Evolutionary conservation across 169 alveolate genomes (phyloP).

Genomic region (Babesia sp.): DNA sequence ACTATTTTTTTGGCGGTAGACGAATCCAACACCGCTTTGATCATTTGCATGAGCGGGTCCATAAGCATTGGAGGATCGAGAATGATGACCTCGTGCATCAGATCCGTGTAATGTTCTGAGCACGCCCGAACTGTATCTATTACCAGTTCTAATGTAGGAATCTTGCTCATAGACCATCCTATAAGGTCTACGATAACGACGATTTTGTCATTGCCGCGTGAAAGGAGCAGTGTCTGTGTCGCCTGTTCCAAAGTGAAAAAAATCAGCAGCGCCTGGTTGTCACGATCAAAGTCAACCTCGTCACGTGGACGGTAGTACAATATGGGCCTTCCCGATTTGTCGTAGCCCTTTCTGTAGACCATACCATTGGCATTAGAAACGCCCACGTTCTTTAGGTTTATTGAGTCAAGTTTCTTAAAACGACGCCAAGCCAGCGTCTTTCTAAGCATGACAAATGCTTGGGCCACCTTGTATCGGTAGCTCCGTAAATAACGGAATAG

Average conservation of each 20-base stretch:
- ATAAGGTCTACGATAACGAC: constrained; percentile 49
- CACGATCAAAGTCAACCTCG: constrained; percentile 32
- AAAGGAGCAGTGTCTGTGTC: constrained; percentile 9
- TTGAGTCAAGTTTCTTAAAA: constrained; percentile 9
- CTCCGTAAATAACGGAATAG: constrained; percentile 55
- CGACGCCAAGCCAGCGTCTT: constrained; percentile 65
- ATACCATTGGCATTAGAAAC: constrained; percentile 27
- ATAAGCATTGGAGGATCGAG: constrained; percentile 53
- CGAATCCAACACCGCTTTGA: constrained; percentile 48
- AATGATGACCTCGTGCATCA: constrained; percentile 48
- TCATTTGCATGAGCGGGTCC: constrained; percentile 60
- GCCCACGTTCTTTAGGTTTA: constrained; percentile 22
- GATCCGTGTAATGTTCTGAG: constrained; percentile 59
- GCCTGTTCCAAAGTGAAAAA: constrained; percentile 50
- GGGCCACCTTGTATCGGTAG: constrained; percentile 36
- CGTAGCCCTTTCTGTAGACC: constrained; percentile 64
- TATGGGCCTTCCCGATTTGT: constrained; percentile 41
- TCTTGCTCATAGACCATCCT: constrained; percentile 54
- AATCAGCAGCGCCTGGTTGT: constrained; percentile 39
- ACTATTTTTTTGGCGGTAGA: constrained; percentile 54
- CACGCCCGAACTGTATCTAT: constrained; percentile 59
- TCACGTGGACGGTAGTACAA: constrained; percentile 50
- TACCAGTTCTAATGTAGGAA: constrained; percentile 57
- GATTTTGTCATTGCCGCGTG: constrained; percentile 60
- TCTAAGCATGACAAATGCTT: constrained; percentile 29